A percentile compares a stretch with the other conserved stretches of the same genome.
phyloP scores from a whole-genome alignment of 345 rosid species.

The Hypericum perforatum region DNA sequence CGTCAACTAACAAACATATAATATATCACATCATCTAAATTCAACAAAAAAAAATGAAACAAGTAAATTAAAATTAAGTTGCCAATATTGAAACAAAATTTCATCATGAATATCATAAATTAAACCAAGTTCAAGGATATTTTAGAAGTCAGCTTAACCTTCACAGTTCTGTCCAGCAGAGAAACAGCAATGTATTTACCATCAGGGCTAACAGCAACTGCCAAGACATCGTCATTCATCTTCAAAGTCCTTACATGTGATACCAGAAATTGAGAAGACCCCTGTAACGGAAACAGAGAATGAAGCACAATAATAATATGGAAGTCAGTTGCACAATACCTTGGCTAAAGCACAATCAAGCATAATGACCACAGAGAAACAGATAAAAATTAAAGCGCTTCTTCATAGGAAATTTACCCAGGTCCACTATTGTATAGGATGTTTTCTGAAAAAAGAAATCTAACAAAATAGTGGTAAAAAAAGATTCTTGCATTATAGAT shows the following conservation, averaged over 20 bases:
- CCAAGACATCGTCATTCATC: conserved; percentile 94
- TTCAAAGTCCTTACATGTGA: conserved; percentile 64
- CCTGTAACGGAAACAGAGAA: conserved; percentile 38
- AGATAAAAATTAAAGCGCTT: too few species aligned
- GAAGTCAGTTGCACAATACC: too few species aligned
- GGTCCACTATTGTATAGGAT: too few species aligned
- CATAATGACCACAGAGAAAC: too few species aligned
- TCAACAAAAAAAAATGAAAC: too few species aligned
- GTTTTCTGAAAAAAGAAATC: too few species aligned
- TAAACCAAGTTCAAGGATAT: neutral
- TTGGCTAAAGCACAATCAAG: too few species aligned
- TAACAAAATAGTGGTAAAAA: neutral
- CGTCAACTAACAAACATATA: too few species aligned
- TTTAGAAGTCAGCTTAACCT: conserved; percentile 36
- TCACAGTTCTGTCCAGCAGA: conserved; percentile 83
- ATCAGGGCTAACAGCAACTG: conserved; percentile 80
- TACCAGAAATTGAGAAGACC: conserved; percentile 48
- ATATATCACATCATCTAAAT: too few species aligned
- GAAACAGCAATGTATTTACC: conserved; percentile 90
- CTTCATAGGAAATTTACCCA: too few species aligned
- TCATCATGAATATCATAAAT: conserved; percentile 6
- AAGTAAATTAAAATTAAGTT: neutral
- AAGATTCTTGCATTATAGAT: neutral
- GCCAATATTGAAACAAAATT: neutral
- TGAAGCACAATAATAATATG: neutral